Base-by-base conservation (phyloP, 2,329 filamentous ascomycete genomes). In the Exophiala sideris region DNA sequence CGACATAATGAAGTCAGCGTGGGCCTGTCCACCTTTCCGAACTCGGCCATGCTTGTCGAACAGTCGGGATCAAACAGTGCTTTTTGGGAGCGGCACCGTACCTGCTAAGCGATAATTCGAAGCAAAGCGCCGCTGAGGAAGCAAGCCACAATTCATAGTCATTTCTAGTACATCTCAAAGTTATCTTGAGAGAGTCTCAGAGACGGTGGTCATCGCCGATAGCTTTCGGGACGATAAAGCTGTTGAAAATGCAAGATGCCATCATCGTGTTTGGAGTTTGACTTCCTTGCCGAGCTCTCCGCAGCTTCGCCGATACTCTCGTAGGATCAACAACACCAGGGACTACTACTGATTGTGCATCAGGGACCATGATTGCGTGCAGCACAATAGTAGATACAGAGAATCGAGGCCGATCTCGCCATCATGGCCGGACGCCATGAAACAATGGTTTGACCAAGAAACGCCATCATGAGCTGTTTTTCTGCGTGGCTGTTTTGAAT, bases 1-100 rank as follows among this genome's bases (percentile, higher is more conserved):
- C 57, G 57, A 60, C 54, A 48, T 50, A 58, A 60, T 60, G 57
- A 60, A 54, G 57, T 57, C 54, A 60, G 54, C 51, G 51, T 54
- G 48, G 54, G 51, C 48, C 42, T 45, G 41, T 35, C 45, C 39
- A 50, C 42, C 21, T 46, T 50, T 36, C 54, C 52, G 33, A 29
- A 52, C 39, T 52, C 29, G 42, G 52, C 14, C 44, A 45, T 36
- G 21, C 47, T 47, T 39, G 24, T n/a, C 45, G 39, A 41, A 39
- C 11, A 29, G 24, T 29, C 24, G 24, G 24, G 24, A 29, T 29
- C 24, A 29, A 29, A 8, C 24, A 38, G 41, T 44, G 11, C 14
- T 32, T n/a, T 44, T 32, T 21, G 20, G 41, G 12, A n/a, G 29
- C 21, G 21, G 18, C 41, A 10, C 41, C 6, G n/a, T 24, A 44